Evolutionary conservation across 2,329 filamentous ascomycete species (phyloP), one percentile per base, ranked within the genome.

Genomic region (Leptographium galeiforme): DNA sequence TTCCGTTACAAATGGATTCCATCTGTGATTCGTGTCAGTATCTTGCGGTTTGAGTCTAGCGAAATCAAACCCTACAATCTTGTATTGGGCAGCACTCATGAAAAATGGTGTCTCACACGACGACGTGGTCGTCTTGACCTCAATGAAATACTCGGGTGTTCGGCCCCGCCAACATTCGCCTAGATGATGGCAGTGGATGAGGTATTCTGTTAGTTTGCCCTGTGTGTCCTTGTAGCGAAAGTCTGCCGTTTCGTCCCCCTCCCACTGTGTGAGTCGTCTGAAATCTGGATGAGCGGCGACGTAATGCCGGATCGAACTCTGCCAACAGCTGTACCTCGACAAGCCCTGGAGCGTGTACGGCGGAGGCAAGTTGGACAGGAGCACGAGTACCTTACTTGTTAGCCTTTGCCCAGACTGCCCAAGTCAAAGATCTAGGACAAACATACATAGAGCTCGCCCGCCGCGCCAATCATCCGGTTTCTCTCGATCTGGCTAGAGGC

Each of bases 121-220:
- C 6, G 33, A 36, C 19, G 6, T 48, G 18, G 43, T 47, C 7
- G 1, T 52, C 49, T 43, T 55, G 38, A 25, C 19, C 16, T 48
- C 14, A n/a, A 50, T 38, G 25, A 40, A 50, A 14, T 40, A 38
- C 32, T 41, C 33, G n/a, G 19, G 43, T 30, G 18, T 19, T 2
- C 1, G 5, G 18, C 18, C 34, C 48, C 12, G 72, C 1, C 54
- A 52, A 52, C 6, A 2, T 19, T 19, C 41, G 5, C 12, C 6
- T 18, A 30, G 8, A 45, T 45, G 13, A 11, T 18, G 19, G 19
- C 10, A 11, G 18, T 30, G 19, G 43, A 45, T 45, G 43, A 45
- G 19, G 11, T 25, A 25, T 10, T 5, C 43, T 11, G 43, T 76
- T 76, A 65, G 65, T 57, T 59, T 72, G 71, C 57, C 62, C 61